These are phyloP conservation scores for Discostella stelligeroides DNA, from an alignment of 108 stramenopile species.

Conservation along the genomic window DNA sequence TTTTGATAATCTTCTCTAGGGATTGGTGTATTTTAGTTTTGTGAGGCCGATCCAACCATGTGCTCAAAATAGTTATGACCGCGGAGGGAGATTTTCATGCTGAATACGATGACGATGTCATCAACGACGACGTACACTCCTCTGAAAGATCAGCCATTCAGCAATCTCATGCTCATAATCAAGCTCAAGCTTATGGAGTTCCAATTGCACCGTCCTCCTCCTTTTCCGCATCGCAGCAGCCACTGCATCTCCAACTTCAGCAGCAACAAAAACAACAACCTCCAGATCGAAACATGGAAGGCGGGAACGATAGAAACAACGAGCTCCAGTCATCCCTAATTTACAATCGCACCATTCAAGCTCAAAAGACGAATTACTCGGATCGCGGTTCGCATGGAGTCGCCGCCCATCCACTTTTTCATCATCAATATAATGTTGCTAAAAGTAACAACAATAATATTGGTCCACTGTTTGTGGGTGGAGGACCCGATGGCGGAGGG, in stretches of 20 bases:
- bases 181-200: too few species aligned
- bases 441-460: slow-evolving; percentile 12
- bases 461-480: slow-evolving; percentile 15
- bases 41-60: too few species aligned
- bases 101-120: too few species aligned
- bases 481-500: slow-evolving; percentile 21
- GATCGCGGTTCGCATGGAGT: slow-evolving; percentile 64
- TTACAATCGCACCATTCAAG: slow-evolving; percentile 54
- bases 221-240: neutral
- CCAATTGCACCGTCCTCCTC: too few species aligned
- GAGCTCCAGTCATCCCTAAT: slow-evolving; percentile 17
- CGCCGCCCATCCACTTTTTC: slow-evolving; percentile 11
- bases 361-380: slow-evolving; percentile 54
- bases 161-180: too few species aligned
- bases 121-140: too few species aligned
- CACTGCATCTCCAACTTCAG: slow-evolving; percentile 13
- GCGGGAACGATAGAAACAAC: slow-evolving; percentile 5
- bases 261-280: slow-evolving; percentile 11
- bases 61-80: too few species aligned
- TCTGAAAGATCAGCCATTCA: too few species aligned
- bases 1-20: too few species aligned
- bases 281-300: neutral
- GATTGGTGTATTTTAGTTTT: too few species aligned
- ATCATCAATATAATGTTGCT: slow-evolving; percentile 7
- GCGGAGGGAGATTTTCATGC: too few species aligned